Evolutionary conservation across 2,329 filamentous ascomycete genomes (phyloP).

Genomic region (Fusarium proliferatum): DNA sequence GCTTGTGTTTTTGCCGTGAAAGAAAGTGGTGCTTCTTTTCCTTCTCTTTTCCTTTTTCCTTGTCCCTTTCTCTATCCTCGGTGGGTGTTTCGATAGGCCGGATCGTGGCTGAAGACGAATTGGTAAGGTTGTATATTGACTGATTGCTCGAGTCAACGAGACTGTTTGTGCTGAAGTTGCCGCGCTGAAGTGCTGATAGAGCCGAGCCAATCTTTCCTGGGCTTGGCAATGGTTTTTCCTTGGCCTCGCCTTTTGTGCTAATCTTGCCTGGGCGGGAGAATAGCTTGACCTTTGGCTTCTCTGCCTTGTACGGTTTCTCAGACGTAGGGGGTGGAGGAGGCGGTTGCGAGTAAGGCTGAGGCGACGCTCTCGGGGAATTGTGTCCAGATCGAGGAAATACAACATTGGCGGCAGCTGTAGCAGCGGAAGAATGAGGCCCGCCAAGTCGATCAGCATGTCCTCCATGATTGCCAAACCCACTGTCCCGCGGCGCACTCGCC

Average conservation of each 20-base stretch:
- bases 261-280: conserved; percentile 84
- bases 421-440: conserved; percentile 70
- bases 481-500: conserved; percentile 70
- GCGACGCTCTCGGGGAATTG: conserved; percentile 59
- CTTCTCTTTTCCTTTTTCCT: conserved; percentile 69
- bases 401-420: conserved; percentile 76
- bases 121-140: conserved; percentile 79
- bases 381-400: conserved; percentile 76
- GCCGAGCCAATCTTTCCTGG: conserved; percentile 77
- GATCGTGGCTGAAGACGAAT: conserved; percentile 81
- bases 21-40: conserved; percentile 84
- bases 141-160: conserved; percentile 70
- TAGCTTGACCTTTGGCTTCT: conserved; percentile 83
- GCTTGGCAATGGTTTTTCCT: conserved; percentile 75
- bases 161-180: conserved; percentile 78
- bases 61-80: conserved; percentile 57
- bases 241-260: conserved; percentile 73
- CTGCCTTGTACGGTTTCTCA: conserved; percentile 70
- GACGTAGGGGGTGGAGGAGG: conserved; percentile 53
- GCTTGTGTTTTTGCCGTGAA: conserved; percentile 81
- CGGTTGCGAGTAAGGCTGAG: conserved; percentile 52
- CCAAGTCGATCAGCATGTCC: conserved; percentile 64
- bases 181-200: conserved; percentile 71
- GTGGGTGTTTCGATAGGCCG: conserved; percentile 68
- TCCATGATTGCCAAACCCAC: conserved; percentile 60